These are phyloP conservation scores for thale cress (Arabidopsis thaliana) DNA, from an alignment of 345 rosid genomes.

Conservation along the genomic window TAIR10.1 NC_003070.9:17877001-17877500, in stretches of 20 bases:
- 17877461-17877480: constrained; percentile 18
- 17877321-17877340: constrained; percentile 19
- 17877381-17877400: neutral
- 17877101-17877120: constrained; percentile 88
- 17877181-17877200: constrained; percentile 94
- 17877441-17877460: constrained; percentile 18
- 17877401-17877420: constrained; percentile 27
- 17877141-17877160: constrained; percentile 90
- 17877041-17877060: constrained; percentile 80
- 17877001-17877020: constrained; percentile 83
- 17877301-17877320: constrained; percentile 6
- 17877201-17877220: constrained; percentile 64
- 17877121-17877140: constrained; percentile 87
- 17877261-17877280: neutral
- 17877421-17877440: constrained; percentile 3
- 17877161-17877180: constrained; percentile 67
- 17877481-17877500: neutral
- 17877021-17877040: constrained; percentile 86
- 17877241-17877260: constrained; percentile 28
- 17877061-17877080: constrained; percentile 64
- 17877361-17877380: constrained; percentile 30
- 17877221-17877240: constrained; percentile 62
- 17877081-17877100: constrained; percentile 59
- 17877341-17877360: constrained; percentile 29
- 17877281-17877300: neutral